Evolutionary conservation across 1,139 yeast genomes (phyloP), one percentile per base, ranked within the genome.

Genomic region (Blastobotrys ciferrii): DNA sequence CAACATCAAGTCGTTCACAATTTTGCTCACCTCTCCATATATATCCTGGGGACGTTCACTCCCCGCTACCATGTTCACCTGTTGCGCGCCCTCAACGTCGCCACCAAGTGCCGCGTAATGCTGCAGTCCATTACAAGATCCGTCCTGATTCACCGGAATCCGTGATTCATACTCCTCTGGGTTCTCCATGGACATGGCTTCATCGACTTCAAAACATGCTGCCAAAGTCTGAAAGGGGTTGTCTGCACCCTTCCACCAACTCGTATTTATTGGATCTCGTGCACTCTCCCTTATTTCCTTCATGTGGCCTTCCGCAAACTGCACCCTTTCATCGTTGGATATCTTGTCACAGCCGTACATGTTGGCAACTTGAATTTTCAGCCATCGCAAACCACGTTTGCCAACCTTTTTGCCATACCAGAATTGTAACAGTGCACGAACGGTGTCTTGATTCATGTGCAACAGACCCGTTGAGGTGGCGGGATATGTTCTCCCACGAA

Each of bases 401-500:
- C 88, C 88, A 20, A 83, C 64, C 50, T 68, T 71, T 54, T 74
- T 77, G 32, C 86, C 85, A 48, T 81, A 78, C 86, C 87, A 82
- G 59, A 82, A 83, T 52, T 75, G 69, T 52, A 83, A 73, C 47
- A 82, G 68, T 13, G 83, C 75, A 59, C 88, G 70, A n/a, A 83
- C 74, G 65, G 80, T 66, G 62, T 82, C 88, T 57, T 77, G 77
- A 49, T 85, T 84, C 59, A 82, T 69, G 62, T 82, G 95, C 52
- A 73, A 73, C 51, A 77, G 69, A 55, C 72, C 73, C 55, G 78
- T 79, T 1, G 95, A 92, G 1, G 85, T 84, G 41, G 91, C 71
- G 3, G 98, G 98, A 63, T 92, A 92, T 0, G 98, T 96, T 61
- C 98, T 81, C 4, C 98, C 98, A 66, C 98, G 77, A 64, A 91